Evolutionary conservation across 2,329 filamentous ascomycete species (phyloP).

Genomic region (Albifimbria verrucaria): DNA sequence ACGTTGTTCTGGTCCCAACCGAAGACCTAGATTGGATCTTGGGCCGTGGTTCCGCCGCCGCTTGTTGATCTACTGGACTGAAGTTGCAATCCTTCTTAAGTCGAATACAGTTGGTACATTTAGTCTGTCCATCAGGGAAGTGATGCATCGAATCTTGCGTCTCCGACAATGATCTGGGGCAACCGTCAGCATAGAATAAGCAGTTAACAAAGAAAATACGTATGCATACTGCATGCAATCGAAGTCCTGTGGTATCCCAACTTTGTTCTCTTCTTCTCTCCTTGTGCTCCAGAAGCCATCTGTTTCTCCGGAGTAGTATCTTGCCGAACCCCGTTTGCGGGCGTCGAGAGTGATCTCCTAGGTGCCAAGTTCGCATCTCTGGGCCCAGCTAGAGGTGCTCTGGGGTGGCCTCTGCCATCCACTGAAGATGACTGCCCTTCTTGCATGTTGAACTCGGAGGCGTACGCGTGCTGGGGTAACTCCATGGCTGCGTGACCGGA

Average conservation of each 20-base stretch:
- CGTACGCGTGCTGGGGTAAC: too few species aligned
- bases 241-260: too few species aligned
- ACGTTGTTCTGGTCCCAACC: not conserved
- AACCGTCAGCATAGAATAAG: too few species aligned
- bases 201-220: too few species aligned
- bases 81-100: too few species aligned
- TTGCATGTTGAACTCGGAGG: not conserved
- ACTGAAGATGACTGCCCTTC: not conserved
- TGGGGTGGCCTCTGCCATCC: not conserved
- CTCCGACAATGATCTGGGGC: too few species aligned
- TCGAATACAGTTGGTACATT: too few species aligned
- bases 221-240: too few species aligned
- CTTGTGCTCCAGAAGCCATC: not conserved
- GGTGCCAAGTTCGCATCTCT: conserved; percentile 33
- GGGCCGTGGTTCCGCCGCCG: not conserved
- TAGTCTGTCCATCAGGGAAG: too few species aligned
- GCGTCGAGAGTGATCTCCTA: conserved; percentile 49
- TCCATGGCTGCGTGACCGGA: too few species aligned
- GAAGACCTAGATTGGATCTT: not conserved
- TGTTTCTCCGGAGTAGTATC: not conserved
- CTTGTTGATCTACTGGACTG: not conserved
- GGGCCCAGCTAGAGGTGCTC: conserved; percentile 10
- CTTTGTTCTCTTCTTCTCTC: too few species aligned
- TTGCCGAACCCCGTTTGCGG: conserved; percentile 38
- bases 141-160: too few species aligned